These are phyloP conservation scores for Rhizophagus prolifer DNA, from an alignment of 192 early-diverging fungal genomes.

Conservation along the genomic window DNA sequence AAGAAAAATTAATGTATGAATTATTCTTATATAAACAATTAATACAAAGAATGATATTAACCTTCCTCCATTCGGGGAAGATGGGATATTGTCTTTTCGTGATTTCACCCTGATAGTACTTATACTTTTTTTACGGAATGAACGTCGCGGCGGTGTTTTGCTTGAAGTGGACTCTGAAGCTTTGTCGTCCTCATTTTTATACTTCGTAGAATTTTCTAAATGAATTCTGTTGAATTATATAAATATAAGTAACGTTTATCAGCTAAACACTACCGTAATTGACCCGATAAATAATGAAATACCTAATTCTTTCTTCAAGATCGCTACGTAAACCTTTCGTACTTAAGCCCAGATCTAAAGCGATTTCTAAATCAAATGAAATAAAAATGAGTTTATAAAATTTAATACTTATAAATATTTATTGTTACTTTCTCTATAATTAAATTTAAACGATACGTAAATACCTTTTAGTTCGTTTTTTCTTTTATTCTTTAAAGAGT, in stretches of 20 bases:
- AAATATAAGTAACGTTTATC: background rate
- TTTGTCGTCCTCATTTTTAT: background rate
- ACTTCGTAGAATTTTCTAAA: background rate
- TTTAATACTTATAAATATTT: no score
- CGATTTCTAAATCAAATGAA: background rate
- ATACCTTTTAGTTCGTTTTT: background rate
- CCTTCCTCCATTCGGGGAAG: background rate
- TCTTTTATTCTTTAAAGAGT: background rate
- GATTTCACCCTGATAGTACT: background rate
- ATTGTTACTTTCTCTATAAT: no score
- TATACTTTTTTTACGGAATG: background rate
- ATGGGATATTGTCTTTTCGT: background rate
- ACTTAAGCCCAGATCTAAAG: background rate
- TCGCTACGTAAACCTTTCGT: background rate
- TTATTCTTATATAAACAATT: background rate
- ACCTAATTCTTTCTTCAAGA: slow-evolving; percentile 6
- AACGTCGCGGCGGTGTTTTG: background rate
- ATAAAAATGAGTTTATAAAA: no score
- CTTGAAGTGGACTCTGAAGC: background rate
- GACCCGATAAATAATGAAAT: background rate
- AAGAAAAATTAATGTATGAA: background rate
- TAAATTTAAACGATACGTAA: background rate
- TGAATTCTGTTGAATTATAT: background rate
- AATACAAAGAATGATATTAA: background rate
- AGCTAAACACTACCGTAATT: background rate